Evolutionary conservation across 306 rosid genomes (phyloP), one percentile per base, ranked within the genome.

Genomic region (Delonix regia): DNA sequence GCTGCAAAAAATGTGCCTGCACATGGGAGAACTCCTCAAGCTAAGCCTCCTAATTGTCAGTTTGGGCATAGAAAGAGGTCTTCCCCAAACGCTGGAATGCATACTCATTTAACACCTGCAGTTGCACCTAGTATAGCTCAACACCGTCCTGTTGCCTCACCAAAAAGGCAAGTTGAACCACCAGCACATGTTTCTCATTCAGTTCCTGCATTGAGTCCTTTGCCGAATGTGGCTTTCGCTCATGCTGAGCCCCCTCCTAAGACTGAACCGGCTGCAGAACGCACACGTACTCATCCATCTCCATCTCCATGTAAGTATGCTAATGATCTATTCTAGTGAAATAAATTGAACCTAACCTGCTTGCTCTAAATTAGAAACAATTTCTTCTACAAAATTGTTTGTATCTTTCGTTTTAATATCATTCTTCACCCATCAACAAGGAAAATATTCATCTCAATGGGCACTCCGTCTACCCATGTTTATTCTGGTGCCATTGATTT

Each of bases 231-330:
- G 22, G 88, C 91, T 81, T 87, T 88, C 78, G 85, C 90, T 71
- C 97, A 88, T 85, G 87, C 71, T 81, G 92, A 81, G 78, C 91
- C 98, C 39, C 94, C 93, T 42, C 86, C 92, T 48, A 88, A 82
- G 82, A 87, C 75, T 64, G 75, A 84, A 72, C 83, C 90, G 27
- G 81, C 80, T 51, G 27, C 78, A 5, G 86, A 83, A 64, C 83
- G 30, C 63, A 56, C 70, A 1, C 83, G 82, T 27, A 65, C 51
- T 34, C 71, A 68, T 19, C 82, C 89, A 36, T 71, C 89, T 30
- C 51, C 84, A 53, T 71, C 86, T 60, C 67, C 92, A 71, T 88
- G 98, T 91, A 74, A 88, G 97, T 91, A 82, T 69, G 69, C 56
- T 60, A 48, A n/a, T 80, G 30, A 44, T 48, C 30, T 64, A 64